Evolutionary conservation across 1,284 basidiomycete species (phyloP), one percentile per base, ranked within the genome.

Genomic region (Caloboletus inedulis): DNA sequence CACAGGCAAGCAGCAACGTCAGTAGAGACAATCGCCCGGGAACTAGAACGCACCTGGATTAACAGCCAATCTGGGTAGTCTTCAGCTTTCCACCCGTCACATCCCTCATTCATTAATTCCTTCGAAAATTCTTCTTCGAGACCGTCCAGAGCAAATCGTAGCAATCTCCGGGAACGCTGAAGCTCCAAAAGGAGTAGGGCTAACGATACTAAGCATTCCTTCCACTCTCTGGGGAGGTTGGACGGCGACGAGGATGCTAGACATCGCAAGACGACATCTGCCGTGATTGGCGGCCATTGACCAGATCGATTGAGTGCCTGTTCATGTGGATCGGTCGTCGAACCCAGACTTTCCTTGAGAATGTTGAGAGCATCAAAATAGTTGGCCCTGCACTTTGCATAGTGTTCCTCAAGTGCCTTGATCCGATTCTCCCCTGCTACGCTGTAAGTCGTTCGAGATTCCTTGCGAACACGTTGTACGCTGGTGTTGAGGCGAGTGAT

Each of bases 221-320:
- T 51, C 76, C 74, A 76, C 0, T 18, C 3, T 9, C 13, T 8
- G 0, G 56, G 19, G 3, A 62, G 36, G 2, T 13, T 4, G 12
- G 29, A 31, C 0, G 21, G 29, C 2, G 50, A 54, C 2, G 53
- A 49, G 36, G 60, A 62, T 7, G 63, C 25, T 48, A 70, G 57
- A 18, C 41, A 54, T 8, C 50, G 40, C 4, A 74, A 55, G 23
- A 74, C 52, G 1, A 57, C 49, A 39, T 58, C 55, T 3, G 47
- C 46, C 0, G 66, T 67, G 8, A 69, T 51, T 9, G 50, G 60
- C 5, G 64, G 65, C 66, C 62, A 68, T 6, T 40, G 50, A 30
- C 39, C 19, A 25, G 29, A 23, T 21, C 4, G 45, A 7, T 18
- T 1, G 9, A 51, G 42, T 0, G 39, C 31, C 14, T 51, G 43